phyloP scores from a whole-genome alignment of 2,329 filamentous ascomycete genomes.

The Verticillium tricorpus region DNA sequence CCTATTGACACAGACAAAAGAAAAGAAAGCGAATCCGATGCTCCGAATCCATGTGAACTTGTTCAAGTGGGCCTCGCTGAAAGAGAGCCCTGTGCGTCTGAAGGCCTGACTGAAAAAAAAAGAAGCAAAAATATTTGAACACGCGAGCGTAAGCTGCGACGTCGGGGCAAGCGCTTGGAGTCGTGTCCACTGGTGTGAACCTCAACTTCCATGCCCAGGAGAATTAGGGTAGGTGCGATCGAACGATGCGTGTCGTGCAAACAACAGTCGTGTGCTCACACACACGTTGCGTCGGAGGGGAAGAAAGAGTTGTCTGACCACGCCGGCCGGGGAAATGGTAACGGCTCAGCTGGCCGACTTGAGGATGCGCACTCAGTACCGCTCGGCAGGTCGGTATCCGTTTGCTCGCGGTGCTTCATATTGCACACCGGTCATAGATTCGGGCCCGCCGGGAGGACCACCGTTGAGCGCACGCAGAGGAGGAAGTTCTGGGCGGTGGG shows the following conservation, averaged over 20 bases:
- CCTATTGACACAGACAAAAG: neutral
- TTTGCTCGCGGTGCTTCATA: slow-evolving; percentile 48
- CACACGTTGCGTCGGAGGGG: neutral
- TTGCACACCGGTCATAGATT: slow-evolving; percentile 64
- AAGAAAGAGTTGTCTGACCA: no score
- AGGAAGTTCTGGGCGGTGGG: slow-evolving; percentile 46
- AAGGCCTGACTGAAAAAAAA: neutral
- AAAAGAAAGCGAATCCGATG: neutral
- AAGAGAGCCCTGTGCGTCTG: neutral
- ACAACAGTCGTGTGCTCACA: neutral
- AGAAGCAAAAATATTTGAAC: neutral
- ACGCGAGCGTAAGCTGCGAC: neutral
- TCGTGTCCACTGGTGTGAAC: neutral
- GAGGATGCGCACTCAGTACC: slow-evolving; percentile 20
- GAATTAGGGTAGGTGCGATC: neutral
- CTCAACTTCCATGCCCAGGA: neutral
- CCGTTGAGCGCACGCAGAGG: slow-evolving; percentile 50
- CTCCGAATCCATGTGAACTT: neutral
- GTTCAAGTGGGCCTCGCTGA: neutral
- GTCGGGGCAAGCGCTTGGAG: neutral
- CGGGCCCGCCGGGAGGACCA: slow-evolving; percentile 38
- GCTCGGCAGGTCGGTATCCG: slow-evolving; percentile 38
- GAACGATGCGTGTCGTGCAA: neutral
- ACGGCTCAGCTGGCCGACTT: no score
- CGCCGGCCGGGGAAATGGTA: no score